These are phyloP conservation scores for Trichoderma virens DNA, from an alignment of 495 filamentous ascomycete species.

Conservation along the genomic window DNA sequence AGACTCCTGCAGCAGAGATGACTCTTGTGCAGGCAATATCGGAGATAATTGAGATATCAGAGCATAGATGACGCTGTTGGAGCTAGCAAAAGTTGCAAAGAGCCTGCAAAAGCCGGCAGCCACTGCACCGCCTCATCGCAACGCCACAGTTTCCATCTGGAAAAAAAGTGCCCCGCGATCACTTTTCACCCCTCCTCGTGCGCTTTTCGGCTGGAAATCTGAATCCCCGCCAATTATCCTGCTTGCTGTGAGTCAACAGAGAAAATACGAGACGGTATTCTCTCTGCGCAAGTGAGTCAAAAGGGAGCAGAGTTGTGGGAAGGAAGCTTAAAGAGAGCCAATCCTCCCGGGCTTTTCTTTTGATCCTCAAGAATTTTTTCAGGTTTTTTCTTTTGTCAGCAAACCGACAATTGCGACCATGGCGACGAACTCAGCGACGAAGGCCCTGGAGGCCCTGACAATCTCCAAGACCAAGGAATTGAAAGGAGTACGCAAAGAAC, in stretches of 20 bases:
- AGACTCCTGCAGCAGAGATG: background rate
- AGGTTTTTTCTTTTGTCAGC: background rate
- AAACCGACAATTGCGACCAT: conserved; percentile 16
- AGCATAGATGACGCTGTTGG: background rate
- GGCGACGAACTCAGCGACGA: conserved; percentile 29
- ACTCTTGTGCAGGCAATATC: background rate
- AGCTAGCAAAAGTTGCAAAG: background rate
- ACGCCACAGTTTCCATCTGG: background rate
- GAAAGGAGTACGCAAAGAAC: conserved; percentile 31
- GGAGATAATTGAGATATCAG: background rate
- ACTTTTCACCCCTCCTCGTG: conserved; percentile 8
- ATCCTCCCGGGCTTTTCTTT: background rate
- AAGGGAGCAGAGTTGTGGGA: background rate
- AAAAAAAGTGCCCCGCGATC: conserved; percentile 11
- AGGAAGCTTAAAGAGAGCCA: background rate
- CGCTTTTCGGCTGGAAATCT: background rate
- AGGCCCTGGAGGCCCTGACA: conserved; percentile 27
- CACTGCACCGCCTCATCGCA: background rate
- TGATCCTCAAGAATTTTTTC: background rate
- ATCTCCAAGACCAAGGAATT: conserved; percentile 44
- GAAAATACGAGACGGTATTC: background rate
- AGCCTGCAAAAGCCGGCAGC: background rate
- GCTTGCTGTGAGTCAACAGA: conserved; percentile 6
- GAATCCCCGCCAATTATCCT: background rate
- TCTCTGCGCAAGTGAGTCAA: conserved; percentile 4